Base-by-base conservation (phyloP, 768 basidiomycete genomes). In the Pleurotus citrinopileatus region DNA sequence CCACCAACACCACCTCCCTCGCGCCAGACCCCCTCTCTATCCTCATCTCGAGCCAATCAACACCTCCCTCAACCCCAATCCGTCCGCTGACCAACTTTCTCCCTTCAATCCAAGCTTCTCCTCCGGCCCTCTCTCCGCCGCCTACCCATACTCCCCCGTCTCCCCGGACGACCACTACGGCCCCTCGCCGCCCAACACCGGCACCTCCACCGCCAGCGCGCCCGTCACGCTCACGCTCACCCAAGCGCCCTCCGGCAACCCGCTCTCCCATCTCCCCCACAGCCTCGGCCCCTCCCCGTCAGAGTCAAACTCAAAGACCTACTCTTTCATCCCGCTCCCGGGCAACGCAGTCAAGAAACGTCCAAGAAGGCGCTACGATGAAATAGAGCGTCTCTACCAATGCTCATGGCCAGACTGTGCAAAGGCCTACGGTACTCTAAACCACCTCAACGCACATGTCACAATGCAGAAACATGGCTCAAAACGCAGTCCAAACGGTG, bases 371-470 rank as follows among this genome's bases (percentile, higher is more conserved):
- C 79, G 90, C 40, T 91, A 91, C 69, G 95, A 98, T 67, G 95
- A 98, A 79, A 97, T 98, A 60, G 94, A 97, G 71, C 84, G 95
- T 23, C 71, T 96, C 50, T 98, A 98, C 66, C 81, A 82, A 53
- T 98, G 95, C 75, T 86, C 87, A 46, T 91, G 84, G 81, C 81
- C 80, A 3, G 78, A 83, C 40, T 87, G 84, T 59, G 77, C 83
- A 53, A 96, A 96, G 72, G 79, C 90, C 23, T 97, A 96, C 63
- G 94, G 94, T 26, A 97, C 94, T 3, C 77, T 98, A 45, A 98
- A 99, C 67, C 96, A 99, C 70, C 78, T 99, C 57, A 99, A 99
- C 67, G 94, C 94, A 26, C 96, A 99, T 68, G 93, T 98, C 54
- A 89, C 86, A n/a, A 97, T 97, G 91, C 96, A 98, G 69, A 91